These are phyloP conservation scores for Aspergillus sp. DNA, from an alignment of 2,329 filamentous ascomycete species.

Conservation along the genomic window DNA sequence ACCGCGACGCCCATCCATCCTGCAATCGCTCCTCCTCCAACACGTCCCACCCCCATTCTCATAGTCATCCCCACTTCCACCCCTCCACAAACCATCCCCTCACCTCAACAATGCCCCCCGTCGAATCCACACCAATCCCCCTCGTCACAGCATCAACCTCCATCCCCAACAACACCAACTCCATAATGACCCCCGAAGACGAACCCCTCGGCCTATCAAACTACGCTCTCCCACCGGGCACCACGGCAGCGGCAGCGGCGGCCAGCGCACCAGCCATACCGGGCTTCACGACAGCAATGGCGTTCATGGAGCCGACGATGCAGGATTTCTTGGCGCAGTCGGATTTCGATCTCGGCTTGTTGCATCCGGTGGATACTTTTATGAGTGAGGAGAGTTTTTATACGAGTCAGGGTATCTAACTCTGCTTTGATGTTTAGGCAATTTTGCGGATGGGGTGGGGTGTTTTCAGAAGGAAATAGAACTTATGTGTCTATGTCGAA, in stretches of 20 bases:
- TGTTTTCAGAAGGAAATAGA: too few species aligned
- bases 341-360: conserved; percentile 35
- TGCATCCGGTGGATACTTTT: conserved; percentile 37
- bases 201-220: not conserved
- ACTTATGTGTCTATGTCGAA: too few species aligned
- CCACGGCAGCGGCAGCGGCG: not conserved
- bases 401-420: conserved; percentile 27
- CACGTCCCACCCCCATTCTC: not conserved
- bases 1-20: conserved; percentile 11
- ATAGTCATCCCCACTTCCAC: not conserved
- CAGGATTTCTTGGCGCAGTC: conserved; percentile 40
- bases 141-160: not conserved
- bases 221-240: not conserved
- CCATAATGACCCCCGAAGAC: not conserved
- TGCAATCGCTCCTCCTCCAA: not conserved
- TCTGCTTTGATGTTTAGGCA: not conserved
- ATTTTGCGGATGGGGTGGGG: too few species aligned
- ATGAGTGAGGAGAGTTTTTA: conserved; percentile 35
- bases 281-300: conserved; percentile 39
- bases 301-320: conserved; percentile 40
- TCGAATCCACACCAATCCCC: not conserved
- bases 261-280: conserved; percentile 13
- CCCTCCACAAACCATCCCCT: not conserved
- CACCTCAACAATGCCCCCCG: not conserved
- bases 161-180: not conserved